phyloP scores from a whole-genome alignment of 2,329 filamentous ascomycete species.

The Colletotrichum lentis region DNA sequence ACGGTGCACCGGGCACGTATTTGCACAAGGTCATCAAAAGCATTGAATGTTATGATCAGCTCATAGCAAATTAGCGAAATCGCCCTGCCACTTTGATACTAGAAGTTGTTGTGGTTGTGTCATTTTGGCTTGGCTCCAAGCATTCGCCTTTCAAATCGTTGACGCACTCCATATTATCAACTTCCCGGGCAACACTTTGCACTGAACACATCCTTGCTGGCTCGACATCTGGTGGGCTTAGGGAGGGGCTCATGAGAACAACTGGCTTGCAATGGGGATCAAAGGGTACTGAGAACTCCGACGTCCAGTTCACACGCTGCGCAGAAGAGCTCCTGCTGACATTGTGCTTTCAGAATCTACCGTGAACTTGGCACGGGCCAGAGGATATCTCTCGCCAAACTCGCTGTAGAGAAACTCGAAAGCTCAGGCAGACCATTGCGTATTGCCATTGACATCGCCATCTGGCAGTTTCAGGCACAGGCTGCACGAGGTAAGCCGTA shows the following conservation, averaged over 20 bases:
- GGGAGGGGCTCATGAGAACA: background rate
- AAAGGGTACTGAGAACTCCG: slow-evolving; percentile 59
- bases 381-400: slow-evolving; percentile 81
- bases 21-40: background rate
- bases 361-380: slow-evolving; percentile 85
- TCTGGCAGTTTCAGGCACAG: slow-evolving; percentile 96
- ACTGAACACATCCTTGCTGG: background rate
- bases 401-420: slow-evolving; percentile 81
- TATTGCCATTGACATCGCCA: slow-evolving; percentile 91
- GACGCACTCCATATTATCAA: background rate
- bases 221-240: background rate
- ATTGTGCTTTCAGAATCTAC: slow-evolving; percentile 72
- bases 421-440: slow-evolving; percentile 76
- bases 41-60: background rate
- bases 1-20: background rate
- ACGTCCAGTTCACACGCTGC: background rate
- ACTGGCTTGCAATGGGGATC: slow-evolving; percentile 63
- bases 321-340: slow-evolving; percentile 37
- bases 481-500: slow-evolving; percentile 70
- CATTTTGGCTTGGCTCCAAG: background rate
- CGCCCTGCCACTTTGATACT: background rate
- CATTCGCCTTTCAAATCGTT: background rate
- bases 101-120: background rate
- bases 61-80: background rate
- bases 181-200: background rate